Evolutionary conservation across 1,284 basidiomycete species (phyloP).

Genomic region (Phlebopus sp.): DNA sequence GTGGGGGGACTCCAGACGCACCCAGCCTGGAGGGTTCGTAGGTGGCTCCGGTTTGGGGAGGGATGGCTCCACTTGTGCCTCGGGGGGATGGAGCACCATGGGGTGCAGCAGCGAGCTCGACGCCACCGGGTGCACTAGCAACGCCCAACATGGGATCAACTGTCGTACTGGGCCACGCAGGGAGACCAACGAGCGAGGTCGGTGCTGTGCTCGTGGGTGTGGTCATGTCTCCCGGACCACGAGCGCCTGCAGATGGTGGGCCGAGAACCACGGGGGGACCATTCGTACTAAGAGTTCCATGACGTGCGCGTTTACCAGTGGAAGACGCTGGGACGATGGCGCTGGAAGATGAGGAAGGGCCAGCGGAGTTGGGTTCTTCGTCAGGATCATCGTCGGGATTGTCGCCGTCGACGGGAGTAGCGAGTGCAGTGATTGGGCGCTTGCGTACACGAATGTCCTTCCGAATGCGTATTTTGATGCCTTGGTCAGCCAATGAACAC

Average conservation of each 20-base stretch:
- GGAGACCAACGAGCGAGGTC: constrained; percentile 27
- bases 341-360: not conserved
- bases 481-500: constrained; percentile 86
- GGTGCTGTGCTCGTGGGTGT: constrained; percentile 16
- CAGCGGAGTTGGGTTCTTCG: constrained; percentile 17
- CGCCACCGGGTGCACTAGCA: constrained; percentile 32
- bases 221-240: constrained; percentile 13
- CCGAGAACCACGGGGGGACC: constrained; percentile 19
- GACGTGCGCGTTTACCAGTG: constrained; percentile 26
- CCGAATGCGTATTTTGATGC: constrained; percentile 89
- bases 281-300: constrained; percentile 22
- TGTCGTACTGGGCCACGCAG: constrained; percentile 31
- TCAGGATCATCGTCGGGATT: constrained; percentile 27
- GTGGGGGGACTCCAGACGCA: constrained; percentile 23
- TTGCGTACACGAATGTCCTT: constrained; percentile 85
- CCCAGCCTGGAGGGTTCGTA: constrained; percentile 8
- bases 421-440: constrained; percentile 47
- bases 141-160: constrained; percentile 32
- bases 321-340: constrained; percentile 1
- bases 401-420: constrained; percentile 37
- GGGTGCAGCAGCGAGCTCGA: constrained; percentile 24
- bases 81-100: constrained; percentile 14
- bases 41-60: constrained; percentile 11
- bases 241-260: constrained; percentile 10
- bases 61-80: constrained; percentile 5